phyloP scores from a whole-genome alignment of 2,329 filamentous ascomycete species.

The Fusarium newnesense region DNA sequence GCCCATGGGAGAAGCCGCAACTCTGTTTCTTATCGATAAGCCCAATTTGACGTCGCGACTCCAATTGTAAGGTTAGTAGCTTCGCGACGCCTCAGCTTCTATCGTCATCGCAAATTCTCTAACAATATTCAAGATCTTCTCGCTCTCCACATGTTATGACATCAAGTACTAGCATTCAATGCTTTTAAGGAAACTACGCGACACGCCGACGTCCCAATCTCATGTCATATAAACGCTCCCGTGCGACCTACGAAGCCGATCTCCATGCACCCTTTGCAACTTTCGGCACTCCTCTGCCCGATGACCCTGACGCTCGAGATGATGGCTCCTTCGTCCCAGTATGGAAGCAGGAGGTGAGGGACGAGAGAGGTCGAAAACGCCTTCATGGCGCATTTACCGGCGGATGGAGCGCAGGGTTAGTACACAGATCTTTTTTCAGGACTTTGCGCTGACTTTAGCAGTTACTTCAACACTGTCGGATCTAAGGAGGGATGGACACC shows the following conservation, averaged over 20 bases:
- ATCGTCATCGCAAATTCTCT: conserved; percentile 7
- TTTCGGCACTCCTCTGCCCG: conserved; percentile 87
- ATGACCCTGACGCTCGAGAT: conserved; percentile 81
- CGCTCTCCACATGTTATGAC: neutral
- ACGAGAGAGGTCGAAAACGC: conserved; percentile 89
- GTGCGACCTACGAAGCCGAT: conserved; percentile 81
- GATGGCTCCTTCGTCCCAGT: conserved; percentile 92
- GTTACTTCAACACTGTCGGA: conserved; percentile 97
- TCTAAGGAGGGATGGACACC: conserved; percentile 99
- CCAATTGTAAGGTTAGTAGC: neutral
- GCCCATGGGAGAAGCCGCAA: conserved; percentile 6
- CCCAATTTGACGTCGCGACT: conserved; percentile 29
- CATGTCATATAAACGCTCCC: conserved; percentile 85
- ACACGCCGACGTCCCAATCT: conserved; percentile 20
- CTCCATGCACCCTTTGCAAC: conserved; percentile 77
- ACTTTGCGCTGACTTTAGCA: conserved; percentile 49
- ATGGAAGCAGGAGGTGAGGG: conserved; percentile 98
- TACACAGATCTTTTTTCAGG: neutral
- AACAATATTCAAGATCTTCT: neutral
- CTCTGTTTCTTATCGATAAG: conserved; percentile 38
- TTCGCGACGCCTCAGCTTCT: conserved; percentile 17
- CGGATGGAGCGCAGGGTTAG: conserved; percentile 94
- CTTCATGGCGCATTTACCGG: conserved; percentile 97
- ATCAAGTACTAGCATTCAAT: conserved; percentile 10
- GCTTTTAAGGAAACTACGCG: conserved; percentile 14